Evolutionary conservation across 331 rosid genomes (phyloP), one percentile per base, ranked within the genome.

Genomic region (Quercus tomentella): DNA sequence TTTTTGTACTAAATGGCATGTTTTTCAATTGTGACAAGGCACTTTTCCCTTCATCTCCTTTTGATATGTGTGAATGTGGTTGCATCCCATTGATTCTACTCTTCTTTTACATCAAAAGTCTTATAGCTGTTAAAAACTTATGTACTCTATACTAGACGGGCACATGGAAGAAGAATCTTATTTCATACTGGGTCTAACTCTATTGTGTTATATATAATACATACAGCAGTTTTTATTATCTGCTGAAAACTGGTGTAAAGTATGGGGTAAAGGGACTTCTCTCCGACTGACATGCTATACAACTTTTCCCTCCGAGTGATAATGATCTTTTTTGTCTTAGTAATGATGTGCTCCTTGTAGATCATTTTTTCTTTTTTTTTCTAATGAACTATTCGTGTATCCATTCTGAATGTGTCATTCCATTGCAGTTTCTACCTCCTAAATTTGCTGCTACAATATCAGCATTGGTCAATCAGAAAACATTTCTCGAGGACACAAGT

Each of bases 361-460:
- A 20, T 72, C 49, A 4, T 28, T 28, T 31, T 30, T 30, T 35
- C 14, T 49, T 49, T 14, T 26, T 63, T 58, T 16, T 58, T 77
- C 49, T 77, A 60, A 76, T 66, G n/a, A 52, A 20, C 30, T 7
- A 65, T 20, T n/a, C 65, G 35, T 21, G 31, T 56, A 15, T 65
- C 26, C 17, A 68, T 62, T 71, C 52, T 85, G 33, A 57, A 22
- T 45, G 30, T 79, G 12, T 60, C 72, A 31, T 80, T 33, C 25
- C 55, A 56, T 61, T 76, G 86, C 92, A 93, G 97, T 78, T 69
- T 74, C 79, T 93, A 65, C 98, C 98, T 72, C 88, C 93, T 30
- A 84, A 74, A 30, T 88, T 93, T 74, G 79, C 84, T 73, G 58
- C 63, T 22, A 79, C 55, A 6, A 70, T 85, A 74, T 72, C 88